phyloP scores from a whole-genome alignment of 148 eudicot species.

The Talinum fruticosum region DNA sequence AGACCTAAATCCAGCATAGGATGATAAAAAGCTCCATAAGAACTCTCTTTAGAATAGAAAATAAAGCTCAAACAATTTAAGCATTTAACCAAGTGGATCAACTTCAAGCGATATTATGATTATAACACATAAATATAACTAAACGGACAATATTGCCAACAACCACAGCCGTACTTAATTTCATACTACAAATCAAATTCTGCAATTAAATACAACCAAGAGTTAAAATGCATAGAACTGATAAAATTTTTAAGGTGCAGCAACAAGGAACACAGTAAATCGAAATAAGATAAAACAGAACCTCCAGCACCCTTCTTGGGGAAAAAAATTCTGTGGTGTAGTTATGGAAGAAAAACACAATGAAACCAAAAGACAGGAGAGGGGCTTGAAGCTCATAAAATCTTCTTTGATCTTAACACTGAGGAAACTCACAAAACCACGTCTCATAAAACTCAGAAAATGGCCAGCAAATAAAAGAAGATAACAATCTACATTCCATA shows the following conservation, averaged over 20 bases:
- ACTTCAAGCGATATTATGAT: not conserved
- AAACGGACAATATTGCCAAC: not conserved
- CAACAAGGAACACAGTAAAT: not conserved
- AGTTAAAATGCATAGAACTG: not conserved
- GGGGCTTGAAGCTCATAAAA: not conserved
- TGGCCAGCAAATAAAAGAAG: not conserved
- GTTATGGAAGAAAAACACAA: not conserved
- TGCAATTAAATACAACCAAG: not conserved
- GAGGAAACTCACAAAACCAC: not conserved
- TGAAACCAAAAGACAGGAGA: not conserved
- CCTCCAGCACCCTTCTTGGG: not conserved
- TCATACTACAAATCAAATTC: not conserved
- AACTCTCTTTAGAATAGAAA: slow-evolving; percentile 8
- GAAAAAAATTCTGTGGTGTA: not conserved
- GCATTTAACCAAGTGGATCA: not conserved
- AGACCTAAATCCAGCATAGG: slow-evolving; percentile 44
- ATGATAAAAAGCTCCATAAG: not conserved
- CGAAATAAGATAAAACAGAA: not conserved
- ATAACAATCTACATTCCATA: not conserved
- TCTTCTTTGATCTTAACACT: not conserved
- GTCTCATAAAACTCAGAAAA: not conserved
- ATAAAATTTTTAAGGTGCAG: not conserved
- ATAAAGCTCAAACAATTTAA: slow-evolving; percentile 9
- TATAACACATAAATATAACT: not conserved
- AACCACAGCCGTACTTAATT: not conserved